Conservation (phyloP, 139 green algal species). For the Pedinophyceae sp. region DNA sequence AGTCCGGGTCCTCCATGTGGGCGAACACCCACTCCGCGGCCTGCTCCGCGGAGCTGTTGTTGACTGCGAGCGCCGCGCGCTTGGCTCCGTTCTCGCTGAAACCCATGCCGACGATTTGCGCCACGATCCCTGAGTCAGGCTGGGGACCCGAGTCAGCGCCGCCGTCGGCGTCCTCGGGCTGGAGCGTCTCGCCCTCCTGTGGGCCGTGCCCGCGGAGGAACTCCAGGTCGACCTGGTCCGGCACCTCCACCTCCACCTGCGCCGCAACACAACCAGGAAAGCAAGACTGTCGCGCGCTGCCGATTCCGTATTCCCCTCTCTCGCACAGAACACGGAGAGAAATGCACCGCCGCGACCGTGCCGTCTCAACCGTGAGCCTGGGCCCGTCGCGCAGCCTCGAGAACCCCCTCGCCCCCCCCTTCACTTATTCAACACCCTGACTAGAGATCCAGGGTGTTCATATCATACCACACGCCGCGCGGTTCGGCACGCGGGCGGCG, state of each 20-base stretch:
- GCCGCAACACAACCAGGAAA: neutral
- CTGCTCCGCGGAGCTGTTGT: constrained; percentile 40
- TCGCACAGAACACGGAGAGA: no score
- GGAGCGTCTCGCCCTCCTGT: constrained; percentile 52
- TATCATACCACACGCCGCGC: no score
- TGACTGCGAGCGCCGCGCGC: constrained; percentile 43
- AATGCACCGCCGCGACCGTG: no score
- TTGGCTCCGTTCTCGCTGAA: constrained; percentile 67
- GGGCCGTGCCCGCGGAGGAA: constrained; percentile 31
- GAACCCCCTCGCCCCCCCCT: no score
- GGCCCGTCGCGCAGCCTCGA: no score
- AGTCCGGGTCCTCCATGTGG: constrained; percentile 83
- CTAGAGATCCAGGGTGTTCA: neutral
- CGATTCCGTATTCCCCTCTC: no score
- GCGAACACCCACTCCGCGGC: constrained; percentile 81
- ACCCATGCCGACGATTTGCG: constrained; percentile 62
- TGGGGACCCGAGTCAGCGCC: constrained; percentile 1
- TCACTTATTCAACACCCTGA: no score
- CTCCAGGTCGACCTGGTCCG: constrained; percentile 61
- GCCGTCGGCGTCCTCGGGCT: constrained; percentile 38
- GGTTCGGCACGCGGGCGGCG: no score
- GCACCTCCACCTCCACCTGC: constrained; percentile 38
- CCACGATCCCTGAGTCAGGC: constrained; percentile 36
- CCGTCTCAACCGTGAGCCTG: no score
- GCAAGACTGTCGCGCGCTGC: no score